Evolutionary conservation across 2,329 filamentous ascomycete species (phyloP).

Genomic region (Botrytis cinerea): DNA sequence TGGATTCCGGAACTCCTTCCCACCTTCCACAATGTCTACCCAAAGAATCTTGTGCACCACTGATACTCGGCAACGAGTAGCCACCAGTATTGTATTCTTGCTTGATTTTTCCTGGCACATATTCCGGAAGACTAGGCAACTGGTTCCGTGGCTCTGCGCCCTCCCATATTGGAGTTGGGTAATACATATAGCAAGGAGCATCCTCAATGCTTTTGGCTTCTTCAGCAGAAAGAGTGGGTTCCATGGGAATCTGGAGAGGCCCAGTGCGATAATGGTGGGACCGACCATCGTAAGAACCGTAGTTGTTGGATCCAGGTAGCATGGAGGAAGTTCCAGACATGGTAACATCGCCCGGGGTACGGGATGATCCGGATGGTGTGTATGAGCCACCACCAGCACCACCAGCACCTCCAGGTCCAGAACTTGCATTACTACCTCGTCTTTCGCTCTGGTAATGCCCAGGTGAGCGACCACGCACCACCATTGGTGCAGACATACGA

Average conservation of each 20-base stretch:
- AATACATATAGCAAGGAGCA: slow-evolving; percentile 39
- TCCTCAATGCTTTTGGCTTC: slow-evolving; percentile 40
- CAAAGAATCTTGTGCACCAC: slow-evolving; percentile 30
- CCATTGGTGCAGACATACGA: slow-evolving; percentile 61
- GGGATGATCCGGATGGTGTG: slow-evolving; percentile 32
- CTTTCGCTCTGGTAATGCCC: slow-evolving; percentile 61
- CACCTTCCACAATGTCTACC: slow-evolving; percentile 40
- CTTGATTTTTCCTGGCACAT: slow-evolving; percentile 37
- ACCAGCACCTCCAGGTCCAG: slow-evolving; percentile 53
- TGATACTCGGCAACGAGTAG: slow-evolving; percentile 37
- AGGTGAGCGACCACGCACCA: slow-evolving; percentile 66
- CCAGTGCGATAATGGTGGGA: slow-evolving; percentile 37
- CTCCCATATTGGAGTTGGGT: slow-evolving; percentile 39
- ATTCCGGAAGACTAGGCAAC: slow-evolving; percentile 35
- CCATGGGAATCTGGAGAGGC: slow-evolving; percentile 39
- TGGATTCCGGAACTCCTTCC: slow-evolving; percentile 37
- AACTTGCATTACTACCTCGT: slow-evolving; percentile 53
- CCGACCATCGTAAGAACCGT: slow-evolving; percentile 36
- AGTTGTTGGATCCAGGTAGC: slow-evolving; percentile 34
- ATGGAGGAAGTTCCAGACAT: slow-evolving; percentile 39
- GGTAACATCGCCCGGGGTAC: slow-evolving; percentile 37
- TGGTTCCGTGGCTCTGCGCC: slow-evolving; percentile 36
- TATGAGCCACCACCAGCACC: slow-evolving; percentile 38
- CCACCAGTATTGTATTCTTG: slow-evolving; percentile 33
- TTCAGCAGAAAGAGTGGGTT: slow-evolving; percentile 39